These are phyloP conservation scores for Umbelopsis sp. DNA, from an alignment of 192 early-diverging fungal species.

Conservation along the genomic window DNA sequence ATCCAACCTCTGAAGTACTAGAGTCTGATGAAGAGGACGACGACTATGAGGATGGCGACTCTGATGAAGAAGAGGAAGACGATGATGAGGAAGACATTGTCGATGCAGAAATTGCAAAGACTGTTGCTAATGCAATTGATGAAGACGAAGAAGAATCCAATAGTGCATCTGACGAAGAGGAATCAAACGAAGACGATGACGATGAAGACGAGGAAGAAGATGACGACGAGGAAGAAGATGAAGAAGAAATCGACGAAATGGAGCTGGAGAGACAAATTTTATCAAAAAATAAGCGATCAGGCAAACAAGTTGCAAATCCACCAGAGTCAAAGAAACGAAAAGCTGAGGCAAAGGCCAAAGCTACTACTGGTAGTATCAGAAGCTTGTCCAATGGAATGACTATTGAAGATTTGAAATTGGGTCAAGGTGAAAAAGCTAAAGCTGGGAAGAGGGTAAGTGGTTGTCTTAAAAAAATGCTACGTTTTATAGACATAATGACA, in stretches of 20 bases:
- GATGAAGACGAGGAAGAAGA: slow-evolving; percentile 8
- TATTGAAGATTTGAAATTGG: slow-evolving; percentile 69
- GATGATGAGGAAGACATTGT: background rate
- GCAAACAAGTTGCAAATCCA: background rate
- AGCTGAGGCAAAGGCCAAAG: slow-evolving; percentile 19
- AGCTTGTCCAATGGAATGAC: slow-evolving; percentile 68
- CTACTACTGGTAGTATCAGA: background rate
- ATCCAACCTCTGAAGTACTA: background rate
- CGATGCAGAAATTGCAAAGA: slow-evolving; percentile 34
- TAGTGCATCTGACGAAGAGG: slow-evolving; percentile 15
- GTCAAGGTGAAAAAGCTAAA: slow-evolving; percentile 42
- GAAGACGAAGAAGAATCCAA: background rate
- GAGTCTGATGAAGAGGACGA: slow-evolving; percentile 29
- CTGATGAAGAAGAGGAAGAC: slow-evolving; percentile 30
- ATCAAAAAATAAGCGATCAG: background rate
- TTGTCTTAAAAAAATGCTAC: slow-evolving; percentile 24
- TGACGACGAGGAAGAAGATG: slow-evolving; percentile 10
- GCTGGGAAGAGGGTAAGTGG: slow-evolving; percentile 44
- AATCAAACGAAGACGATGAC: slow-evolving; percentile 14
- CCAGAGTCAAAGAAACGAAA: slow-evolving; percentile 10
- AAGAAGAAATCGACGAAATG: background rate
- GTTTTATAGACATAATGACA: slow-evolving; percentile 37
- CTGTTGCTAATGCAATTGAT: background rate
- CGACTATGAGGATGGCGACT: slow-evolving; percentile 28
- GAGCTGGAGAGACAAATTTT: slow-evolving; percentile 25